Base-by-base conservation (phyloP, 306 rosid species). In the Mucuna pruriens region DNA sequence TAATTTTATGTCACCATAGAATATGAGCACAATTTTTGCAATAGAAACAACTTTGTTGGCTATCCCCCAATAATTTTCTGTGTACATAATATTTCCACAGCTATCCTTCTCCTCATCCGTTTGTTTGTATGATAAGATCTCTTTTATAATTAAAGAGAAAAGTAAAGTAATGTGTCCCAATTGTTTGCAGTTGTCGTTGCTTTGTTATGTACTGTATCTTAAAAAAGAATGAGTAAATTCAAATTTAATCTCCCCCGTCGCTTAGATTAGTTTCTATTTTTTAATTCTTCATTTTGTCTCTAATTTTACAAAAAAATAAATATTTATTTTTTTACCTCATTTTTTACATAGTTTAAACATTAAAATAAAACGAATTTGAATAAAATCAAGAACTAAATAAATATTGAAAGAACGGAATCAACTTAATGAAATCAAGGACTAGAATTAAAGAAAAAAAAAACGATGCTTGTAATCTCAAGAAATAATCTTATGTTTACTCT, bases 181-280 rank as follows among this genome's bases (percentile, higher is more conserved):
- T 71, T 71, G 62, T 13, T 22, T 48, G 25, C 25, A 52, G 7
- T 52, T 51, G 66, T 71, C 76, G 17, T 31, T 49, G 63, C 63
- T n/a, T 31, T 3, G 29, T 17, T 45, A 48, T 26, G 26, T 16
- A 4, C 42, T 4, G 10, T 7, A 0, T 38, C 51, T 66, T 19
- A 19, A 1, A 31, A 29, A 48, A 48, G 22, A 70, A 45, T 17
- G 19, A 61, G 1, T 13, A 29, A 15, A 31, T 15, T 29, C 22
- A 11, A 61, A 61, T 26, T 15, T 61, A 31, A 29, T 29, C 31
- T 3, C 40, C 1, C 6, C 5, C 8, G 40, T 38, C 40, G 7
- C 40, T 38, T 38, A 38, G 40, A 4, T 38, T 38, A 38, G 40
- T 46, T 15, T 46, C 20, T 46, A 15, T 2, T 46, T 46, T 46